Conservation (phyloP, 306 rosid genomes). For the Vigna reflexopilosa region DNA sequence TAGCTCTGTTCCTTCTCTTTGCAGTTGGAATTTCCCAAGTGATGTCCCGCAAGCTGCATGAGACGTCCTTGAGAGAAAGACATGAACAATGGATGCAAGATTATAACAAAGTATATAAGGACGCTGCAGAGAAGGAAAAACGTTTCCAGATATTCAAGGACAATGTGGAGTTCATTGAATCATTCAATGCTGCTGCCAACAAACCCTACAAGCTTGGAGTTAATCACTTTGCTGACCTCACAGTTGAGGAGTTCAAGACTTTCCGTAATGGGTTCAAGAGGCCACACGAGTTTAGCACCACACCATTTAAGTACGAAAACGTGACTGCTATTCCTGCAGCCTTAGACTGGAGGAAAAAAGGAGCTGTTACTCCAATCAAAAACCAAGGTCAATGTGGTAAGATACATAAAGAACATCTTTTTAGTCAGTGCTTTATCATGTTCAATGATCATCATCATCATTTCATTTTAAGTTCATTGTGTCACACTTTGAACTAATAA, state of each 20-base stretch:
- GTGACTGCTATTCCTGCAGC: conserved; percentile 31
- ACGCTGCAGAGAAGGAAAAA: conserved; percentile 48
- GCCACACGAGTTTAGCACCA: neutral
- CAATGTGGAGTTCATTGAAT: conserved; percentile 52
- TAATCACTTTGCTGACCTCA: conserved; percentile 49
- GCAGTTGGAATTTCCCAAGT: conserved; percentile 24
- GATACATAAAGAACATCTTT: neutral
- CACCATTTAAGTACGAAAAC: conserved; percentile 47
- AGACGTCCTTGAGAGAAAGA: conserved; percentile 34
- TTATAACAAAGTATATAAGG: conserved; percentile 20
- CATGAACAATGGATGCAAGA: conserved; percentile 57
- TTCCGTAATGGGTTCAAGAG: conserved; percentile 37
- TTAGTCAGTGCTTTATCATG: neutral
- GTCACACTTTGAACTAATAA: neutral
- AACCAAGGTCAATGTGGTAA: conserved; percentile 58
- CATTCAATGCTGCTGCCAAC: conserved; percentile 46
- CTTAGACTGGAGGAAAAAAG: conserved; percentile 49
- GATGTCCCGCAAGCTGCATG: conserved; percentile 41
- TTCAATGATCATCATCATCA: neutral
- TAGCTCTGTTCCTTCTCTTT: conserved; percentile 23
- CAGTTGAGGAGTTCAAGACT: conserved; percentile 47
- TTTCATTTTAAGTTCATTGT: neutral
- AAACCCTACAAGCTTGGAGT: conserved; percentile 51
- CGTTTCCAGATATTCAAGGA: conserved; percentile 50
- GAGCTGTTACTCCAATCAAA: conserved; percentile 55